phyloP scores from a whole-genome alignment of 208 protist species.

The Crithidia bombi region DNA sequence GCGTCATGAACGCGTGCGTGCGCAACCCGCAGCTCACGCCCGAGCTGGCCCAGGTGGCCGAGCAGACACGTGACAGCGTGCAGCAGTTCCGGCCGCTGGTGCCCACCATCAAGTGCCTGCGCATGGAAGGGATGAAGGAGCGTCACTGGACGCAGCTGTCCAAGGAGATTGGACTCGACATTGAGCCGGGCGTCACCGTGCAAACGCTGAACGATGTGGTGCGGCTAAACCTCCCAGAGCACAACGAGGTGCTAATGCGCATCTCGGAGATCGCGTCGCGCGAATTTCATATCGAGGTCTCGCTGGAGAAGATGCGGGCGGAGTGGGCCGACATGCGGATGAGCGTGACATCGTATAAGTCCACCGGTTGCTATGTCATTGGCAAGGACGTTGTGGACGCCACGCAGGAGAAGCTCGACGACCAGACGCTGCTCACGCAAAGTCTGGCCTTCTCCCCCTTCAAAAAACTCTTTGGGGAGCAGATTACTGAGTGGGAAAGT shows the following conservation, averaged over 20 bases:
- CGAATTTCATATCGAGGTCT: slow-evolving; percentile 96
- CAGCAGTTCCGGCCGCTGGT: slow-evolving; percentile 96
- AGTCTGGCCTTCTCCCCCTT: slow-evolving; percentile 96
- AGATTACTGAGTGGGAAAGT: slow-evolving; percentile 92
- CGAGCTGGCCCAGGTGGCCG: slow-evolving; percentile 87
- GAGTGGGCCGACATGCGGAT: slow-evolving; percentile 93
- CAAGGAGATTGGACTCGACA: slow-evolving; percentile 91
- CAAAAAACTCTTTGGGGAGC: slow-evolving; percentile 96
- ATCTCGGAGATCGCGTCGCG: slow-evolving; percentile 95
- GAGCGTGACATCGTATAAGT: slow-evolving; percentile 87
- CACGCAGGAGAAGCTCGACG: slow-evolving; percentile 95
- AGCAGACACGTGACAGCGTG: slow-evolving; percentile 86
- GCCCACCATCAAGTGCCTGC: slow-evolving; percentile 94
- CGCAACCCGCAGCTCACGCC: slow-evolving; percentile 83
- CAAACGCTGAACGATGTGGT: slow-evolving; percentile 85
- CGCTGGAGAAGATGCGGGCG: slow-evolving; percentile 94
- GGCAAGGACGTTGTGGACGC: slow-evolving; percentile 91
- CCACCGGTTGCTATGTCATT: slow-evolving; percentile 94
- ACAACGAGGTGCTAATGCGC: slow-evolving; percentile 88
- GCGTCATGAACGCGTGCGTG: slow-evolving; percentile 87
- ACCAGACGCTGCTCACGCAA: slow-evolving; percentile 97
- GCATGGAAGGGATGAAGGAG: slow-evolving; percentile 96
- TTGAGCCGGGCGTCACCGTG: slow-evolving; percentile 91
- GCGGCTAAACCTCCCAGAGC: slow-evolving; percentile 68
- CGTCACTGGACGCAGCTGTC: slow-evolving; percentile 96